Evolutionary conservation across 768 basidiomycete genomes (phyloP).

Genomic region (Lanmaoa rubissima): DNA sequence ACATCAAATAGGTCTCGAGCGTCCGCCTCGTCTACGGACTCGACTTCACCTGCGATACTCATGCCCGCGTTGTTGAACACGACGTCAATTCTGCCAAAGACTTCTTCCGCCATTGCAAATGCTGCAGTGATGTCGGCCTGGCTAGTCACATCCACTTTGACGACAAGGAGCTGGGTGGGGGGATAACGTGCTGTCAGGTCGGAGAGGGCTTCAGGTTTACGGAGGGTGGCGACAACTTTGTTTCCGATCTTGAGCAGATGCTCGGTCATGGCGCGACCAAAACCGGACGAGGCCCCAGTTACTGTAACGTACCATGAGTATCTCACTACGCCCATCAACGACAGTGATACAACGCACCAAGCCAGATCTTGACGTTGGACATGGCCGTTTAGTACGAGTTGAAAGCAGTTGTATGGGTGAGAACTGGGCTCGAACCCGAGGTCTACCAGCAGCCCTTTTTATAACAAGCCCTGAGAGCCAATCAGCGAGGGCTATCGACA

Average conservation of each 20-base stretch:
- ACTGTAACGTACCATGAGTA: conserved; percentile 6
- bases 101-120: conserved; percentile 23
- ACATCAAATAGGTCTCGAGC: conserved; percentile 38
- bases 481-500: neutral
- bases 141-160: conserved; percentile 34
- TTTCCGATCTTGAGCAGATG: conserved; percentile 35
- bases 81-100: conserved; percentile 37
- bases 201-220: conserved; percentile 34
- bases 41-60: conserved; percentile 34
- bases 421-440: neutral
- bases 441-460: too few relatives aligned
- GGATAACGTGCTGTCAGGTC: conserved; percentile 26
- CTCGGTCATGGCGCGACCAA: conserved; percentile 37
- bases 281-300: conserved; percentile 40
- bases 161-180: conserved; percentile 26
- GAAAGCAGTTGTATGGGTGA: neutral
- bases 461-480: neutral
- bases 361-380: conserved; percentile 20
- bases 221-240: conserved; percentile 43
- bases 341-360: conserved; percentile 4
- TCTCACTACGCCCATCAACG: neutral
- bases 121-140: conserved; percentile 23
- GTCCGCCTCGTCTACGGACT: conserved; percentile 29
- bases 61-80: conserved; percentile 38
- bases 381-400: neutral